Evolutionary conservation across 2,329 filamentous ascomycete species (phyloP), one percentile per base, ranked within the genome.

Genomic region (Didymella glomerata): DNA sequence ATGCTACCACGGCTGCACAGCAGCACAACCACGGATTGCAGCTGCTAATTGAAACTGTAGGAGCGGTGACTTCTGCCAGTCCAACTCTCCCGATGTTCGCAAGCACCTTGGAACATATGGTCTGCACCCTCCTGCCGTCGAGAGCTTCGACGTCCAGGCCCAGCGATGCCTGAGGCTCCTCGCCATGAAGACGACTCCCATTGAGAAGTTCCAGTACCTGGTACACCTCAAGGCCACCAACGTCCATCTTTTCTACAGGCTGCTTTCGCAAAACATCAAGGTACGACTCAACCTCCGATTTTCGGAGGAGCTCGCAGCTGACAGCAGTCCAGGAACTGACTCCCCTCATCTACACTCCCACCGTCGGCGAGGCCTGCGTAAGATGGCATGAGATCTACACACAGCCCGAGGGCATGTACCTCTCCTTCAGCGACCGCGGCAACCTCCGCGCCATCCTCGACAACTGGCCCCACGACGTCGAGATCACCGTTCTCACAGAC

Each of bases 341-440:
- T 80, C 91, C 91, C 48, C 82, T 94, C 65, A 91, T 95, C 71
- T 95, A 95, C 82, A 95, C 91, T 18, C 91, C 91, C 45, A 93
- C 91, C 73, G 93, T 99, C 71, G 95, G 95, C 72, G 94, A 98
- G 77, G 95, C 96, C 67, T 99, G 95, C 82, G 84, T 97, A 76
- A 90, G 94, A 80, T 99, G 96, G 87, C 97, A 93, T 38, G 92
- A 94, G 71, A 87, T 98, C 70, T 98, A 96, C 83, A 96, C 93
- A 61, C 90, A 93, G 68, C 93, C 95, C 22, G 95, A 98, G 84
- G 93, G 87, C 66, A 86, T 98, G 79, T 99, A 98, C 82, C 91
- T 99, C 66, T 97, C 93, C 61, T 97, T 92, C 80, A 91, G 92
- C 80, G 94, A 99, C 83, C 89, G 91, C 66, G 95, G 93, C 74